Conservation (phyloP, 495 filamentous ascomycete species). For the Aspergillus panamensis region DNA sequence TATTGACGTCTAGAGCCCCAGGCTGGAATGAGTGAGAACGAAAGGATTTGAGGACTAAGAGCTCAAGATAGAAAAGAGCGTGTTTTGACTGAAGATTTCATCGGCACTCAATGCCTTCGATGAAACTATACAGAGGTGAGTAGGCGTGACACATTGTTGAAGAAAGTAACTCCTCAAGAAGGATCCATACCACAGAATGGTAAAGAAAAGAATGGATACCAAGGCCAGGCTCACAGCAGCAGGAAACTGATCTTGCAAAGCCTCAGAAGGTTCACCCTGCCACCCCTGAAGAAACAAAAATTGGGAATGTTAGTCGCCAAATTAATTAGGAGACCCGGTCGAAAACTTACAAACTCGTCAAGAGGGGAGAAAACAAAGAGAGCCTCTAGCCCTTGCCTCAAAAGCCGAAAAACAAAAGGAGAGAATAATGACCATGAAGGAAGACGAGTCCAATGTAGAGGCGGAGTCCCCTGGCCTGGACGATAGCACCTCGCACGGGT, state of each 20-base stretch:
- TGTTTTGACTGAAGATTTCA: slow-evolving; percentile 25
- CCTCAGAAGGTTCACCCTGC: slow-evolving; percentile 10
- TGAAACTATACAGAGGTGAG: slow-evolving; percentile 8
- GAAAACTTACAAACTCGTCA: slow-evolving; percentile 21
- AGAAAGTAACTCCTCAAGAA: slow-evolving; percentile 3
- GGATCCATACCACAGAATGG: slow-evolving; percentile 16
- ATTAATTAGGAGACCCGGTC: neutral
- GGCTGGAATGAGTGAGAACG: slow-evolving; percentile 12
- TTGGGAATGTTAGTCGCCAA: slow-evolving; percentile 10
- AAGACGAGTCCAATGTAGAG: slow-evolving; percentile 8
- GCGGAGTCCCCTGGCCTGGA: slow-evolving; percentile 10
- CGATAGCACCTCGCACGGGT: slow-evolving; percentile 16
- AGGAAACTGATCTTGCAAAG: slow-evolving; percentile 19
- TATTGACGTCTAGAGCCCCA: slow-evolving; percentile 11
- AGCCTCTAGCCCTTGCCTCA: slow-evolving; percentile 25
- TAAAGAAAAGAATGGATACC: slow-evolving; percentile 12
- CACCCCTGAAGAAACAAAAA: slow-evolving; percentile 14
- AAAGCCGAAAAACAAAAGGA: slow-evolving; percentile 14
- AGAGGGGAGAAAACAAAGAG: slow-evolving; percentile 14
- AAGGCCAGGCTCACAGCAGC: slow-evolving; percentile 13
- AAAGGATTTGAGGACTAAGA: slow-evolving; percentile 18
- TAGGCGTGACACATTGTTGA: neutral
- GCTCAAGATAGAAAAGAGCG: slow-evolving; percentile 22
- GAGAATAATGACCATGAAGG: slow-evolving; percentile 6
- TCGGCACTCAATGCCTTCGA: slow-evolving; percentile 42